Evolutionary conservation across 345 rosid species (phyloP), one percentile per base, ranked within the genome.

Genomic region (Hibiscus mutabilis): DNA sequence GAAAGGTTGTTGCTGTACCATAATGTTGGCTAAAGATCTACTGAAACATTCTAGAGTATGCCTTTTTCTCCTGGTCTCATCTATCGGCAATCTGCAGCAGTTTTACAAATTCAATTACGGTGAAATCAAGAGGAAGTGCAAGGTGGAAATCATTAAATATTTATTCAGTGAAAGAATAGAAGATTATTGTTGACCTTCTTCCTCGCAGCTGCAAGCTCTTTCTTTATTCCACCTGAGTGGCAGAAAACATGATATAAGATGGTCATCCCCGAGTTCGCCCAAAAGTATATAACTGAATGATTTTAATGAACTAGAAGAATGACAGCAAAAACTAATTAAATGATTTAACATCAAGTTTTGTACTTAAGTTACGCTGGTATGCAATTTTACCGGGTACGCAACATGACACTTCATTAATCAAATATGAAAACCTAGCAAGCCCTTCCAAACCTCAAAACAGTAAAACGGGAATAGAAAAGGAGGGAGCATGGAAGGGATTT

Each of bases 21-120:
- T 35, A 19, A 22, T 15, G 31, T 59, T 5, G 15, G 40, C 58
- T 56, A 10, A 3, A 58, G 73, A 8, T 13, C 78, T 78, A 82
- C 65, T 82, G 78, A 64, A 82, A 82, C 84, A 82, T 82, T 74
- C 51, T 82, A 16, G 79, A 62, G 57, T 73, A 78, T 3, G 79
- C 80, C 73, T 44, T 78, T 76, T 78, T 82, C 78, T 82, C 82
- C 63, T 24, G 72, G 59, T 78, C 78, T 16, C 15, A 69, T 60
- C 82, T 78, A 31, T 78, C 80, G 51, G 78, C 76, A 61, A 82
- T 63, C 80, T 82, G 84, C 22, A 47, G 56, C n/a, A 33, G 60
- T 47, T 56, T 68, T 60, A 58, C 62, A 52, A 46, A 15, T 9
- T 44, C 42, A 11, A 47, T 7, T 5, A 61, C 0, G n/a, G 22